Percentiles rank a stretch among this genome's conserved stretches.
Conservation (phyloP, 257 asterid species). For the Asclepias syriaca region DNA sequence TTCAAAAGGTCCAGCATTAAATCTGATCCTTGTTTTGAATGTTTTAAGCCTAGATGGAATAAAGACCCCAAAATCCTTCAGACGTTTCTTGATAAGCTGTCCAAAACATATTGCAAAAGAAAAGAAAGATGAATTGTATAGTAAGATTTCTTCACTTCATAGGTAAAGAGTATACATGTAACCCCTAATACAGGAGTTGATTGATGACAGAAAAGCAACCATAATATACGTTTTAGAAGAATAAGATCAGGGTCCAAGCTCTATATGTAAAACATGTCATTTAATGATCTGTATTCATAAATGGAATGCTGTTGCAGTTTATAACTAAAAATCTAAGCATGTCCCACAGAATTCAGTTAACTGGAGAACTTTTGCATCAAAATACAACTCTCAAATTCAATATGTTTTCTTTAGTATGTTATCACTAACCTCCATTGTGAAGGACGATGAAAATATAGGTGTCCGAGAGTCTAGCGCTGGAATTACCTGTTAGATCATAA, state of each 20-base stretch:
- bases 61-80: conserved; percentile 92
- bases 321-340: not conserved
- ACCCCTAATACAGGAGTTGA: not conserved
- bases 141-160: not conserved
- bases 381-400: not conserved
- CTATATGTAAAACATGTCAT: not conserved
- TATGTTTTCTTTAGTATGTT: not conserved
- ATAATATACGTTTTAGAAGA: not conserved
- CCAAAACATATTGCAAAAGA: conserved; percentile 11
- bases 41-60: conserved; percentile 88
- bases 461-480: conserved; percentile 91
- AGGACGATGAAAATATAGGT: conserved; percentile 93
- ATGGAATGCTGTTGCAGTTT: not conserved
- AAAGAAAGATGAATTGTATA: not conserved
- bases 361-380: not conserved
- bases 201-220: not conserved
- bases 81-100: conserved; percentile 91
- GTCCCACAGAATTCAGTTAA: not conserved
- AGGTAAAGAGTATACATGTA: not conserved
- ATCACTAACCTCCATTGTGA: conserved; percentile 90
- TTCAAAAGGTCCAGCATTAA: conserved; percentile 96
- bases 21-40: conserved; percentile 72
- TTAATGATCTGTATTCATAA: not conserved
- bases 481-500: conserved; percentile 58
- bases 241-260: not conserved